Evolutionary conservation across 768 basidiomycete species (phyloP), one percentile per base, ranked within the genome.

Genomic region (Tremella mesenterica): DNA sequence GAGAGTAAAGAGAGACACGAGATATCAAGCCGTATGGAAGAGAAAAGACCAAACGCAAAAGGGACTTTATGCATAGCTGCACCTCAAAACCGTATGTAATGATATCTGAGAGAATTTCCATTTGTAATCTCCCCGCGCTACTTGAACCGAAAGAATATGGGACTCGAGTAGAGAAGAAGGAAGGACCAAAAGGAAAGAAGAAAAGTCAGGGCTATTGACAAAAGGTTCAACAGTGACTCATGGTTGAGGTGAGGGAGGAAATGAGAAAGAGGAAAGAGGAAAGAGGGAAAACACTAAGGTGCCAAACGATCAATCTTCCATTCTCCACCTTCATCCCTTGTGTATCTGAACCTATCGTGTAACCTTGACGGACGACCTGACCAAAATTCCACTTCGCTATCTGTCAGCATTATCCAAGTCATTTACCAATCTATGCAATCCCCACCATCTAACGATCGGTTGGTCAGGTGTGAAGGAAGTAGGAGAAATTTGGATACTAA

Each of bases 321-420:
- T 12, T 81, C 77, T 12, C 80, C 78, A 14, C 60, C 67, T 41
- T 69, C 53, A 6, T 48, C 10, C 33, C 71, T 53, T 13, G 65
- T 65, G 63, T 74, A 76, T n/a, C 72, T 81, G 56, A 93, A 81
- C 39, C 92, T 83, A 72, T 96, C 91, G 62, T 96, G 92, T 46
- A 96, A 76, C 33, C 93, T 81, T 23, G 88, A 92, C n/a, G 88
- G 88, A 64, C 90, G 86, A 27, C 93, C 93, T n/a, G 81, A 79
- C 93, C 93, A 96, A 72, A 96, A 96, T 69, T 97, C 93, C 47
- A 97, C 79, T 75, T 97, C 93, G 55, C 91, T 95, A 47, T 3
- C 30, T 45, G 36, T 58, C 50, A 58, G 62, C 39, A 27, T 4
- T 20, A n/a, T n/a, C n/a, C n/a, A n/a, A n/a, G n/a, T n/a, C n/a